Evolutionary conservation across 2,329 filamentous ascomycete genomes (phyloP).

Genomic region (Penicillium sp.): DNA sequence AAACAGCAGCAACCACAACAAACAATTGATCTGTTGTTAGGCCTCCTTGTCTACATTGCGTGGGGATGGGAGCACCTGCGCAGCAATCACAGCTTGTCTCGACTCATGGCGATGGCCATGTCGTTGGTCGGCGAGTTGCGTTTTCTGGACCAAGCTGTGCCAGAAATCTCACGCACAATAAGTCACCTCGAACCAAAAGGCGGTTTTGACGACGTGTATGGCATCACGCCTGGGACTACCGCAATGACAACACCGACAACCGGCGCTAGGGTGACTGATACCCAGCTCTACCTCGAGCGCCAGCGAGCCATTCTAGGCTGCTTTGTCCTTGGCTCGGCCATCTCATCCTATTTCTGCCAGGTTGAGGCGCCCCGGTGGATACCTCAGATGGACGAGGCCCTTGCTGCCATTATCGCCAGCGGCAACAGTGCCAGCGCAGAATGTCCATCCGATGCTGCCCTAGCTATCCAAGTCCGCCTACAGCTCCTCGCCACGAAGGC

Average conservation of each 20-base stretch:
- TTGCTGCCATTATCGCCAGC: neutral
- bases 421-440: neutral
- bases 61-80: neutral
- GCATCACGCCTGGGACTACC: neutral
- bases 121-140: neutral
- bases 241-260: neutral
- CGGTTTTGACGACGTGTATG: neutral
- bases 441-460: neutral
- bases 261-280: neutral
- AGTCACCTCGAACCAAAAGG: neutral
- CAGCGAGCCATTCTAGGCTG: neutral
- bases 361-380: neutral
- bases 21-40: neutral
- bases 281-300: neutral
- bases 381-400: neutral
- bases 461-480: neutral
- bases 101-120: neutral
- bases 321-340: neutral
- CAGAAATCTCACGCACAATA: neutral
- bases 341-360: neutral
- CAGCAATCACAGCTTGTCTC: neutral
- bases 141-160: neutral
- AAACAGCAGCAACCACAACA: neutral
- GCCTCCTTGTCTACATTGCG: neutral
- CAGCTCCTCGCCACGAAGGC: neutral